phyloP scores from a whole-genome alignment of 208 protist species.

The Wallacemonas sp. region DNA sequence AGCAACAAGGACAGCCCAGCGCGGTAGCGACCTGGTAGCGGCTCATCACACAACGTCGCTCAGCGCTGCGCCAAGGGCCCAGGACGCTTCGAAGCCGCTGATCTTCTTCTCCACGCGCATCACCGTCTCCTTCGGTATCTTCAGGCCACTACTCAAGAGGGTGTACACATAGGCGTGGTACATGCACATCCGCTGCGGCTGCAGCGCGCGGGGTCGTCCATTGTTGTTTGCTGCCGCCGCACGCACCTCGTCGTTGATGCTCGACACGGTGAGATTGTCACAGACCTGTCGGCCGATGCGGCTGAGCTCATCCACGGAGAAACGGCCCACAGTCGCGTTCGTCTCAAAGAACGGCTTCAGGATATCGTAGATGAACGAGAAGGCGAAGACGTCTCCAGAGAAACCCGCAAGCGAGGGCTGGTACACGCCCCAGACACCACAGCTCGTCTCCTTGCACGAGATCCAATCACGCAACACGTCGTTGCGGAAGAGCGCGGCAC shows the following conservation, averaged over 20 bases:
- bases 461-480: conserved; percentile 38
- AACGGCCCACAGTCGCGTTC: not conserved
- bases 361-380: conserved; percentile 72
- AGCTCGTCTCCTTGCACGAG: conserved; percentile 16
- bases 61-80: conserved; percentile 78
- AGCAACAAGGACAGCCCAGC: conserved; percentile 2
- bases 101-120: conserved; percentile 83
- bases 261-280: conserved; percentile 17
- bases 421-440: conserved; percentile 54
- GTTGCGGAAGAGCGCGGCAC: conserved; percentile 32
- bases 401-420: conserved; percentile 56
- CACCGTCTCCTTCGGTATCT: conserved; percentile 40
- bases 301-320: conserved; percentile 24
- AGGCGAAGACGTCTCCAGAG: conserved; percentile 56
- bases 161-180: conserved; percentile 73
- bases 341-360: conserved; percentile 23
- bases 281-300: conserved; percentile 15
- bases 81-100: conserved; percentile 70
- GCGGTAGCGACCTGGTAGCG: not conserved
- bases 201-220: conserved; percentile 14
- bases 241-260: conserved; percentile 12
- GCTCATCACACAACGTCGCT: conserved; percentile 13
- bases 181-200: conserved; percentile 69
- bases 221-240: not conserved
- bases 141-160: conserved; percentile 60